These are phyloP conservation scores for Mucuna pruriens DNA, from an alignment of 306 rosid genomes.

Conservation along the genomic window DNA sequence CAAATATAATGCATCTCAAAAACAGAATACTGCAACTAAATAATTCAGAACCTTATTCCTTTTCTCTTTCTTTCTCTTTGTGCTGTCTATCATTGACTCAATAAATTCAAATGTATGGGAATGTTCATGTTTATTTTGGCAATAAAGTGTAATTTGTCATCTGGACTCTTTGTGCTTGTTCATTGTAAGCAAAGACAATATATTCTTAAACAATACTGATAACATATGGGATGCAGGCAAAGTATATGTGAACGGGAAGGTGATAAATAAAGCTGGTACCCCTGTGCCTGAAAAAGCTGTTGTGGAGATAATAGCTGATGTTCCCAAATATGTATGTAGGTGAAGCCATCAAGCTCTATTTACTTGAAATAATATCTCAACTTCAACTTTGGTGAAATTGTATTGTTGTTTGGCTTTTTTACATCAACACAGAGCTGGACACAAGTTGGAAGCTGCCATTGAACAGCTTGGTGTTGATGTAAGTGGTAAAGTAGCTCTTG, in stretches of 20 bases:
- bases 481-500: conserved; percentile 86
- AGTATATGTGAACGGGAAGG: conserved; percentile 87
- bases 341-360: conserved; percentile 56
- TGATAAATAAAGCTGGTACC: conserved; percentile 78
- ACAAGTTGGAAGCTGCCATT: conserved; percentile 94
- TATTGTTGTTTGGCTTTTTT: conserved; percentile 21
- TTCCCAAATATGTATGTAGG: conserved; percentile 99
- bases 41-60: not conserved
- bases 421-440: conserved; percentile 73
- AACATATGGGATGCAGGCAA: conserved; percentile 61
- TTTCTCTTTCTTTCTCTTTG: not conserved
- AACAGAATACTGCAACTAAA: not conserved
- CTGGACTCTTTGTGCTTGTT: not conserved
- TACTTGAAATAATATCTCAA: not conserved
- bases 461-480: conserved; percentile 77
- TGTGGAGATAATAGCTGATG: conserved; percentile 81
- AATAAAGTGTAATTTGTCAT: conserved; percentile 2
- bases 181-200: not conserved
- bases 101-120: not conserved
- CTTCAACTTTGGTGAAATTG: conserved; percentile 17
- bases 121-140: not conserved
- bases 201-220: not conserved
- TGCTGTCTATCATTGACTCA: conserved; percentile 5
- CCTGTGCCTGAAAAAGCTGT: conserved; percentile 79
- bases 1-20: not conserved